A percentile compares a stretch with the other conserved stretches of the same genome.
Conservation (phyloP, 176 grass and related monocot genomes). For the Oryza glumipatula region DNA sequence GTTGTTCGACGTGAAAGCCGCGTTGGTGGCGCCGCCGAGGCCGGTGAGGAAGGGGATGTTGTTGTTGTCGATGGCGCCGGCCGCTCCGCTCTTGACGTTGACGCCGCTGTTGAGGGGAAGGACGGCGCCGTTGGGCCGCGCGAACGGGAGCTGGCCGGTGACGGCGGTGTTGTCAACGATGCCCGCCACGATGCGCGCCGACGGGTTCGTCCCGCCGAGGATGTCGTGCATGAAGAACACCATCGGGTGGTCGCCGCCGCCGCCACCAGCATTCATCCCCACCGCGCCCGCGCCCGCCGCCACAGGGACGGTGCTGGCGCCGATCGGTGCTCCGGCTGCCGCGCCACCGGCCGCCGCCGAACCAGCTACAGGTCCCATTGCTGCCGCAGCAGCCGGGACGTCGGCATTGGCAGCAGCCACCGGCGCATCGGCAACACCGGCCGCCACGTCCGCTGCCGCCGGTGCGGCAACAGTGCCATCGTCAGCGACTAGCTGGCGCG, state of each 20-base stretch:
- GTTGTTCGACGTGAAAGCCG: constrained; percentile 14
- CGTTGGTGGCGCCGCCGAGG: constrained; percentile 66
- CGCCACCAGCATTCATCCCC: background rate
- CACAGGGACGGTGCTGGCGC: constrained; percentile 24
- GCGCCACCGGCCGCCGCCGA: background rate
- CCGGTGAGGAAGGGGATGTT: constrained; percentile 78
- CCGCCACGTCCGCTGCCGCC: background rate
- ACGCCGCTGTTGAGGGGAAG: constrained; percentile 58
- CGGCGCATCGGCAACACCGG: background rate
- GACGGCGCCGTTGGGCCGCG: constrained; percentile 64
- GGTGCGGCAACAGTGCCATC: background rate
- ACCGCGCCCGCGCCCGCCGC: background rate
- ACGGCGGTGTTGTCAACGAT: constrained; percentile 61
- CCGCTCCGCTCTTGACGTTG: constrained; percentile 50
- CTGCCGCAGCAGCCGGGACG: background rate
- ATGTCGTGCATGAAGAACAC: constrained; percentile 75
- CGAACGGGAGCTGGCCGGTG: constrained; percentile 60
- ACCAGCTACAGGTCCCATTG: background rate
- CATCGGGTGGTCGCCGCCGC: constrained; percentile 46
- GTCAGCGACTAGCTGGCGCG: constrained; percentile 32
- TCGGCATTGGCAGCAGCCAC: background rate
- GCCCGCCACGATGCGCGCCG: constrained; percentile 64
- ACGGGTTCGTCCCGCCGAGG: constrained; percentile 71
- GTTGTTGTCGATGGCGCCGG: constrained; percentile 67
- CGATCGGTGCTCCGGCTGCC: constrained; percentile 24